Evolutionary conservation across 768 basidiomycete species (phyloP), one percentile per base, ranked within the genome.

Genomic region (Hericium rajendrae): DNA sequence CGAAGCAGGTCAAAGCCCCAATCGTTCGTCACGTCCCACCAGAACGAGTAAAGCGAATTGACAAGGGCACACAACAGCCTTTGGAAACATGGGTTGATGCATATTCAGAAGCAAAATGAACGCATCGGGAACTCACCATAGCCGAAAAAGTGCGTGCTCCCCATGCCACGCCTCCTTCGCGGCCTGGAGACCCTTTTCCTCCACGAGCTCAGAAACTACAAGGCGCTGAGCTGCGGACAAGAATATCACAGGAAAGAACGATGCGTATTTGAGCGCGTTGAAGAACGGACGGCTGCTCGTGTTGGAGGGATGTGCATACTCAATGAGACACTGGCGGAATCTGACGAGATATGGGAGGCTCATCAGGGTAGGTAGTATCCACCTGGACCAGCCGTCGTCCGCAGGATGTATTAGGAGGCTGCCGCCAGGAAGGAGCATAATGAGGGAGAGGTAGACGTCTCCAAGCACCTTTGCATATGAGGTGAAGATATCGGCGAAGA

Each of bases 21-120:
- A 68, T 99, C 97, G 69, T 95, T 91, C 51, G 91, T 93, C 46
- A 98, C 80, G 71, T 98, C 97, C 97, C 97, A 99, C 91, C 93
- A 99, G 70, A 95, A 98, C 2, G 94, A 94, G 71, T 92, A 99
- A 32, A 89, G 69, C 3, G 94, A 95, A 71, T 98, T 98, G 65
- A 95, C 69, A 38, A 81, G 78, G 22, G 91, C 94, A 10, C 86
- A 81, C 48, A 97, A 70, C 15, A 97, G 70, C 94, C 93, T 95
- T 43, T 32, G 11, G 9, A 13, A 1, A 46, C 32, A 39, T 28
- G 60, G 15, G 20, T 37, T 13, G 52, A 43, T n/a, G 18, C 41
- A 48, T 28, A 38, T 13, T 38, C 43, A 32, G n/a, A n/a, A n/a
- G n/a, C n/a, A n/a, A n/a, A n/a, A n/a, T n/a, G n/a, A n/a, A n/a